phyloP scores from a whole-genome alignment of 768 basidiomycete genomes.

The Termitomyces sp. region DNA sequence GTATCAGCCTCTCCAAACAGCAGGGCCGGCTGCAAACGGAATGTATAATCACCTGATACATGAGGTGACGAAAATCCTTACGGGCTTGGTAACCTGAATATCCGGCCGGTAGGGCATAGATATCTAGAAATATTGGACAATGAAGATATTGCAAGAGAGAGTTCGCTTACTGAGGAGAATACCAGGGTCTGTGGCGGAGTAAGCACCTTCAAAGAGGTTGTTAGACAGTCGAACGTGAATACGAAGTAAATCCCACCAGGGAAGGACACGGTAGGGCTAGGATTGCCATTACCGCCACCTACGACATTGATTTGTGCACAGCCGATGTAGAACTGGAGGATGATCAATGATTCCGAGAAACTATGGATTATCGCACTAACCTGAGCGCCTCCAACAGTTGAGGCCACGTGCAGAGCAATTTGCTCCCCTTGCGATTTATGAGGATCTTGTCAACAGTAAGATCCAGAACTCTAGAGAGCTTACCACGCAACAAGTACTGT shows the following conservation, averaged over 20 bases:
- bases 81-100: constrained; percentile 30
- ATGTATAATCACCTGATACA: background rate
- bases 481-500: constrained; percentile 27
- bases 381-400: constrained; percentile 25
- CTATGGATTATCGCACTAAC: constrained; percentile 1
- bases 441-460: background rate
- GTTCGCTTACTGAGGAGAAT: constrained; percentile 27
- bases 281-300: constrained; percentile 26
- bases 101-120: constrained; percentile 24
- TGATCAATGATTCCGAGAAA: background rate
- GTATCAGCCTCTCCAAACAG: constrained; percentile 27
- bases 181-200: constrained; percentile 28
- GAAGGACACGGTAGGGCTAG: constrained; percentile 29
- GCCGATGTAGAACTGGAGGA: constrained; percentile 29
- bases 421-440: constrained; percentile 23
- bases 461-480: background rate
- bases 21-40: constrained; percentile 23
- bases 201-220: constrained; percentile 18
- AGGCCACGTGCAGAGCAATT: constrained; percentile 30
- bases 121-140: constrained; percentile 13
- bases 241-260: constrained; percentile 20
- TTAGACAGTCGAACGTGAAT: background rate
- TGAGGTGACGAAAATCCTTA: constrained; percentile 12
- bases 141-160: background rate
- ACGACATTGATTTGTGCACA: constrained; percentile 34